Evolutionary conservation across 768 basidiomycete species (phyloP).

Genomic region (Amanita thiersii): DNA sequence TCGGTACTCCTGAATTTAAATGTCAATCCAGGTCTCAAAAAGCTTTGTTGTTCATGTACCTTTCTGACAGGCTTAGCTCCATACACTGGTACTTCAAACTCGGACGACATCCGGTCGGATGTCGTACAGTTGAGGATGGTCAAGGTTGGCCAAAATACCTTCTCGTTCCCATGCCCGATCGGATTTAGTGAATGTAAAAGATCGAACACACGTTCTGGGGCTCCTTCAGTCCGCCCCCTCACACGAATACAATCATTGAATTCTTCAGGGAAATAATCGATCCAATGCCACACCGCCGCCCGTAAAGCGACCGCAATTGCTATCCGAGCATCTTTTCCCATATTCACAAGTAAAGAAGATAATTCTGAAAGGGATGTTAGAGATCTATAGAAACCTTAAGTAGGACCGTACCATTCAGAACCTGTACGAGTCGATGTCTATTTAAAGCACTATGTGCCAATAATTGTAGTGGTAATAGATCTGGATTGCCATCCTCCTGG

Average conservation of each 20-base stretch:
- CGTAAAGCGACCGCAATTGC: conserved; percentile 69
- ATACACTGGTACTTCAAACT: conserved; percentile 35
- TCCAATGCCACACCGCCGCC: conserved; percentile 86
- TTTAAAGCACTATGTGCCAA: conserved; percentile 76
- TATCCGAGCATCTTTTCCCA: conserved; percentile 66
- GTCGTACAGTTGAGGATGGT: conserved; percentile 67
- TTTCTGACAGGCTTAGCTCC: conserved; percentile 28
- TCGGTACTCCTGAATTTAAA: conserved; percentile 34
- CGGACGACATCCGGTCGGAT: conserved; percentile 60
- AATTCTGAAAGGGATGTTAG: conserved; percentile 40
- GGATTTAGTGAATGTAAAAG: conserved; percentile 43
- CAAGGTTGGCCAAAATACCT: conserved; percentile 72
- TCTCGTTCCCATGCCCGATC: conserved; percentile 37
- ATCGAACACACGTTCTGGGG: conserved; percentile 84
- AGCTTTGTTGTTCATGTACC: conserved; percentile 16
- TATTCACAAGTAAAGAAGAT: conserved; percentile 74
- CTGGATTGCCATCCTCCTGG: conserved; percentile 48
- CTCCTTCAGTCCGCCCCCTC: conserved; percentile 65
- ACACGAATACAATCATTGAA: conserved; percentile 64
- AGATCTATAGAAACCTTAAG: not conserved
- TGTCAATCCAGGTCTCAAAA: conserved; percentile 8
- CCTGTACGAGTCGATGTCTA: conserved; percentile 53
- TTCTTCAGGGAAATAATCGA: conserved; percentile 69
- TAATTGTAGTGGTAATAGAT: conserved; percentile 68
- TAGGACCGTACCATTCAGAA: conserved; percentile 52